phyloP scores from a whole-genome alignment of 2,329 filamentous ascomycete species.

The Ceratocystiopsis brevicomis region DNA sequence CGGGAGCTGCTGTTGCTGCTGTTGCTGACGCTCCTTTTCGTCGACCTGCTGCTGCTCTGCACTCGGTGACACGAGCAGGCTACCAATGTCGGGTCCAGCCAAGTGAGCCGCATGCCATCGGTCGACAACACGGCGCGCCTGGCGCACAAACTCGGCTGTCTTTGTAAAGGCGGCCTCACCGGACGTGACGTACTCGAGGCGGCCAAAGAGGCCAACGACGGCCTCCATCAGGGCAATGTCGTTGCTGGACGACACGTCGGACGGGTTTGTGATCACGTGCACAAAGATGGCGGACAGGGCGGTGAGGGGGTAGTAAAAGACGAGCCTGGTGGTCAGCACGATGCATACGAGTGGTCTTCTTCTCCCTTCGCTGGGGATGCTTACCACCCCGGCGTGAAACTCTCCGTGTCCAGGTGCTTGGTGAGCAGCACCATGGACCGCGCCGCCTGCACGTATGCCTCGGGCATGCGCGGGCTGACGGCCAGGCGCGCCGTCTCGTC shows the following conservation, averaged over 20 bases:
- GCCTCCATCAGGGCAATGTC: slow-evolving; percentile 4
- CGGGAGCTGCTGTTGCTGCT: no score
- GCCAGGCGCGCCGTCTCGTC: neutral
- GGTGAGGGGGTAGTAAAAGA: slow-evolving; percentile 4
- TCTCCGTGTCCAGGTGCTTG: slow-evolving; percentile 3
- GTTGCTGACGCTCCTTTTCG: neutral
- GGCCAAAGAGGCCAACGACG: slow-evolving; percentile 3
- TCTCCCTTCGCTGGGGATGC: neutral
- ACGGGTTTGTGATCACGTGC: slow-evolving; percentile 1
- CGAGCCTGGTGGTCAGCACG: neutral
- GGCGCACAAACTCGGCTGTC: slow-evolving; percentile 4
- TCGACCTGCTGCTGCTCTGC: neutral
- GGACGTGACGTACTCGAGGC: slow-evolving; percentile 4
- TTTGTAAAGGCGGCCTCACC: slow-evolving; percentile 4
- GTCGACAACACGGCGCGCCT: slow-evolving; percentile 1
- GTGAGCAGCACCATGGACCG: slow-evolving; percentile 2
- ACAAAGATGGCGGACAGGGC: slow-evolving; percentile 2
- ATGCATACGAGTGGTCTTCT: neutral
- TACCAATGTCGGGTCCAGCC: neutral
- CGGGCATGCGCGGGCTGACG: neutral
- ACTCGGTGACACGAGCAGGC: no score
- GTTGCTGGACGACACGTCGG: neutral
- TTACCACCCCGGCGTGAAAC: slow-evolving; percentile 2
- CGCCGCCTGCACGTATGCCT: neutral
- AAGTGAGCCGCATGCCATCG: neutral